Base-by-base conservation (phyloP, 1,284 basidiomycete species). In the Rhodotorula glutinis region DNA sequence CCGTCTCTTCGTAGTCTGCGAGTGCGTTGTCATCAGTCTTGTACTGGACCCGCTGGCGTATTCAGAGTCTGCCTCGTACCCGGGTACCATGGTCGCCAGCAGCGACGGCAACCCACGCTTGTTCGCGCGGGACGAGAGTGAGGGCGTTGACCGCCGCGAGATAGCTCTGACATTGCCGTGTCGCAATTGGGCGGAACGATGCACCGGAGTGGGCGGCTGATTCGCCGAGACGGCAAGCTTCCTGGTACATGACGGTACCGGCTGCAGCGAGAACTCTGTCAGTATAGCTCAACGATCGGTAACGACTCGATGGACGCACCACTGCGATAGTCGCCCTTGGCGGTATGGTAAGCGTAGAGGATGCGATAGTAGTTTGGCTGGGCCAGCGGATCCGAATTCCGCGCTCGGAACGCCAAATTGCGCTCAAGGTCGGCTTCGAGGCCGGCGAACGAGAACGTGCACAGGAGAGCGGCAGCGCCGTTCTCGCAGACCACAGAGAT, bases 401-500 rank as follows among this genome's bases (percentile, higher is more conserved):
- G 86, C 16, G 92, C 92, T 79, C 97, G 96, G 83, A 96, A 98
- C 51, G 89, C 86, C 56, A 99, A 82, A 25, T 89, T 87, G 60
- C 86, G 87, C 81, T 97, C 93, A 33, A 98, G 89, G 76, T 96
- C 91, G 63, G 88, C 86, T 65, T 89, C 86, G 72, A 95, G 83
- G 0, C 88, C 91, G 29, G 88, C 84, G 77, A 98, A 98, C 74
- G 90, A 91, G 76, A 93, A 88, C 17, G 86, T 82, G 77, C 94
- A 86, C 23, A 98, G 83, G 64, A 84, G 83, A 63, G 89, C 87
- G 29, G 93, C 85, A 62, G 90, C 86, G 73, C 89, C 85, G 59
- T 89, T 86, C 78, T 98, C 92, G 78, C 95, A 98, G 90, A 98
- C 97, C 72, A 86, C 86, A 73, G 92, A 89, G 65, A 92, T 87